These are phyloP conservation scores for Clonostachys solani DNA, from an alignment of 2,329 filamentous ascomycete genomes.

Conservation along the genomic window DNA sequence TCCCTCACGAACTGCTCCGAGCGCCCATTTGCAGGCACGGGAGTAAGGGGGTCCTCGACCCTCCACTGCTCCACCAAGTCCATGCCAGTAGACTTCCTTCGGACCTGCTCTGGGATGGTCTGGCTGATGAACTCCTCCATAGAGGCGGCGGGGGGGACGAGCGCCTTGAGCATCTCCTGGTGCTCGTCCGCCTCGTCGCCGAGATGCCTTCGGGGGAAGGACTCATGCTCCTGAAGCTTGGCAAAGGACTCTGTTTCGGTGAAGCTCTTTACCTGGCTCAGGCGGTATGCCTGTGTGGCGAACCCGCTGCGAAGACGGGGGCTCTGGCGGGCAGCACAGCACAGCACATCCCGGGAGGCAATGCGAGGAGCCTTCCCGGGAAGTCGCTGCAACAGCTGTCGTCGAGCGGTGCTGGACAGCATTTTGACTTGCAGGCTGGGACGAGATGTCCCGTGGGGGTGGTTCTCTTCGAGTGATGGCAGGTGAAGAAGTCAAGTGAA, in stretches of 20 bases:
- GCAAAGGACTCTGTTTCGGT: background rate
- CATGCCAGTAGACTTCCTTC: constrained; percentile 8
- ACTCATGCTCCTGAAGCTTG: constrained; percentile 12
- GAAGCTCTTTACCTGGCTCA: background rate
- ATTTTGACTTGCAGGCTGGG: too few species aligned
- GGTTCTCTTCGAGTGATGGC: too few species aligned
- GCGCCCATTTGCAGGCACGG: constrained; percentile 10
- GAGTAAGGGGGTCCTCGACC: background rate
- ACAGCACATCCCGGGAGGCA: background rate
- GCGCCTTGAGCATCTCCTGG: constrained; percentile 71
- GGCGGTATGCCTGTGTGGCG: background rate
- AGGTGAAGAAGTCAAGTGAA: too few species aligned
- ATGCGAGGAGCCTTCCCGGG: too few species aligned
- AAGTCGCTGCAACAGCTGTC: too few species aligned
- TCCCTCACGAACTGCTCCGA: constrained; percentile 19
- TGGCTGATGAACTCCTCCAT: constrained; percentile 82
- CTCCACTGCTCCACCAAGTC: background rate
- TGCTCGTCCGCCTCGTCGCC: constrained; percentile 68
- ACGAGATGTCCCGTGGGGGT: too few species aligned
- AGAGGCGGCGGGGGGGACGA: constrained; percentile 69
- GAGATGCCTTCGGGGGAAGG: constrained; percentile 79
- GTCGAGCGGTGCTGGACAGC: too few species aligned
- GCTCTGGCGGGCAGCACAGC: background rate
- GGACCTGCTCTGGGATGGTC: constrained; percentile 74
- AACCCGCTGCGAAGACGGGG: background rate